A percentile compares a stretch with the other conserved stretches of the same genome.
Conservation (phyloP, 2,329 filamentous ascomycete genomes). For the Penicillium vulpinum region DNA sequence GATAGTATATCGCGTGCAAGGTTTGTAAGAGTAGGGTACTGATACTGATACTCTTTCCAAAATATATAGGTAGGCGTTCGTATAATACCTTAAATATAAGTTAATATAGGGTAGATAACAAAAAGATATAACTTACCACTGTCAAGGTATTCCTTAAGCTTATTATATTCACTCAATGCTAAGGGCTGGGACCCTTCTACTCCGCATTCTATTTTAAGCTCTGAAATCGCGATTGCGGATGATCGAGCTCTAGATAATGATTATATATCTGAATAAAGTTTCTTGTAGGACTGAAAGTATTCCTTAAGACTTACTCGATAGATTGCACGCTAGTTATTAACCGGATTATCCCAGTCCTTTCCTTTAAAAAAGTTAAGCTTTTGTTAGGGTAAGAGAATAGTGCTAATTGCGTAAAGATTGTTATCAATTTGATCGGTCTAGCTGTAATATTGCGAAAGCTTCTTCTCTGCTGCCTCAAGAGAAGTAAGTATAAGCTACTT, state of each 20-base stretch:
- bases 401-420: constrained; percentile 1
- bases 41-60: neutral
- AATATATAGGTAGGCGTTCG: neutral
- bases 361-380: constrained; percentile 14
- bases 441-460: constrained; percentile 11
- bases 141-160: neutral
- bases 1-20: too few relatives aligned
- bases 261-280: neutral
- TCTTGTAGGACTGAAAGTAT: neutral
- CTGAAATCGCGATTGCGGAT: neutral
- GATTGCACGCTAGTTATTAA: neutral
- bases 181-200: neutral
- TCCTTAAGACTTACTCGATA: neutral
- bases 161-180: neutral
- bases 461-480: constrained; percentile 8
- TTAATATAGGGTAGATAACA: neutral
- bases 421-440: constrained; percentile 2
- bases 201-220: neutral
- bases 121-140: neutral
- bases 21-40: neutral
- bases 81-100: neutral
- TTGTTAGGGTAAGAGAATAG: constrained; percentile 9
- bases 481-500: constrained; percentile 12
- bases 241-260: neutral
- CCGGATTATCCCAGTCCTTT: constrained; percentile 6